A percentile compares a stretch with the other conserved stretches of the same genome.
phyloP scores from a whole-genome alignment of 495 filamentous ascomycete species.

The Rusavskia elegans region DNA sequence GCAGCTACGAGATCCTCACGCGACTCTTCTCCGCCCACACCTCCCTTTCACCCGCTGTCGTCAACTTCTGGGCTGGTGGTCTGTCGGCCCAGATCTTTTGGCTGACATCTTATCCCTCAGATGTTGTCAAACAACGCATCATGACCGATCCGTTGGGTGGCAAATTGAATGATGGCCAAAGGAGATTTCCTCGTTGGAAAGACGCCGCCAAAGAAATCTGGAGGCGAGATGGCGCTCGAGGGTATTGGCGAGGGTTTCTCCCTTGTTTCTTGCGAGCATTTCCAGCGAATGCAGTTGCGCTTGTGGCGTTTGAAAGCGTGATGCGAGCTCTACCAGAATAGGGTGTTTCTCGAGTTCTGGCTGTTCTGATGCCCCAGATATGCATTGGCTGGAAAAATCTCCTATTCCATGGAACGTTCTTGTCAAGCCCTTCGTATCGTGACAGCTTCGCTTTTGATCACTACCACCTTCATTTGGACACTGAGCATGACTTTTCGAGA shows the following conservation, averaged over 20 bases:
- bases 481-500: too few species aligned
- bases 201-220: constrained; percentile 68
- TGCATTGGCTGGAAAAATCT: too few species aligned
- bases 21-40: constrained; percentile 48
- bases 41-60: constrained; percentile 52
- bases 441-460: too few species aligned
- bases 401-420: too few species aligned
- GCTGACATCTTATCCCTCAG: constrained; percentile 77
- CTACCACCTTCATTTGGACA: too few species aligned
- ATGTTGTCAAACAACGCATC: constrained; percentile 94
- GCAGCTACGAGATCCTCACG: constrained; percentile 72
- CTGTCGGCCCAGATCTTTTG: constrained; percentile 87
- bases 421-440: too few species aligned
- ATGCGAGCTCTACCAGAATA: constrained; percentile 57
- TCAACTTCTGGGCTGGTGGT: constrained; percentile 97
- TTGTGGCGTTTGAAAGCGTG: constrained; percentile 84
- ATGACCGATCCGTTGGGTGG: constrained; percentile 86
- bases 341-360: neutral
- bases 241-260: constrained; percentile 87
- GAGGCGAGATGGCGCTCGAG: constrained; percentile 52
- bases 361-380: neutral
- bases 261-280: constrained; percentile 91
- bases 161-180: constrained; percentile 46
- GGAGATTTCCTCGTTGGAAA: constrained; percentile 59
- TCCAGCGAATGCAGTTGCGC: constrained; percentile 86